Evolutionary conservation across 2,329 filamentous ascomycete genomes (phyloP).

Genomic region (Fonsecaea monophora): DNA sequence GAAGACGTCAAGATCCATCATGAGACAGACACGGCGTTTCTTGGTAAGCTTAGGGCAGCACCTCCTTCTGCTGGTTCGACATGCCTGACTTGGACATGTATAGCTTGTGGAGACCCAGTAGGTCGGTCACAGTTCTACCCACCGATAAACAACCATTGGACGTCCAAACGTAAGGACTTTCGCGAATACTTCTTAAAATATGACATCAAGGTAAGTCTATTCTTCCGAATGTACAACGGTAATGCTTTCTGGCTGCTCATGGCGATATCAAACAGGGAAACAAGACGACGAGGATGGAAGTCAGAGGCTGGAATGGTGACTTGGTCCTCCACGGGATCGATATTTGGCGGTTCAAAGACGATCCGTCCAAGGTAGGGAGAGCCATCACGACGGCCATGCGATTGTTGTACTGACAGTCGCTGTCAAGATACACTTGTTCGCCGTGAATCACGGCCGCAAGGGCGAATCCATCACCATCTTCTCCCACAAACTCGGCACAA

Average conservation of each 20-base stretch:
- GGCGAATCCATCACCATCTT: constrained; percentile 16
- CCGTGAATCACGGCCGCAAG: constrained; percentile 11
- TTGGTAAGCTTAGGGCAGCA: background rate
- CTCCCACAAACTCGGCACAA: constrained; percentile 14
- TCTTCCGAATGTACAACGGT: background rate
- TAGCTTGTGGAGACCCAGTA: constrained; percentile 6
- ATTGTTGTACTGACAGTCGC: background rate
- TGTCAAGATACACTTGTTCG: constrained; percentile 5
- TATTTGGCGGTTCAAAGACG: constrained; percentile 12
- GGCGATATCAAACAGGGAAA: background rate
- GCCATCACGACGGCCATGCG: background rate
- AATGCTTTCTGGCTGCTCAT: background rate
- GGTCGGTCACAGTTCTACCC: constrained; percentile 8
- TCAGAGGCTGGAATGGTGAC: constrained; percentile 3
- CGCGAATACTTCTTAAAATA: constrained; percentile 7
- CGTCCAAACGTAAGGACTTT: constrained; percentile 8
- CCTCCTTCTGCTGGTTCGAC: background rate
- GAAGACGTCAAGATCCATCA: constrained; percentile 12
- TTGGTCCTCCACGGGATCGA: constrained; percentile 7
- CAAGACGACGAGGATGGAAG: constrained; percentile 4
- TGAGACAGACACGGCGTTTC: constrained; percentile 3
- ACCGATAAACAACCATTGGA: constrained; percentile 7
- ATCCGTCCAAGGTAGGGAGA: constrained; percentile 1
- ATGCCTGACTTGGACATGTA: background rate
- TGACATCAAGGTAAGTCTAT: background rate